These are phyloP conservation scores for Penicillium cosmopolitanum DNA, from an alignment of 495 filamentous ascomycete genomes.

Conservation along the genomic window DNA sequence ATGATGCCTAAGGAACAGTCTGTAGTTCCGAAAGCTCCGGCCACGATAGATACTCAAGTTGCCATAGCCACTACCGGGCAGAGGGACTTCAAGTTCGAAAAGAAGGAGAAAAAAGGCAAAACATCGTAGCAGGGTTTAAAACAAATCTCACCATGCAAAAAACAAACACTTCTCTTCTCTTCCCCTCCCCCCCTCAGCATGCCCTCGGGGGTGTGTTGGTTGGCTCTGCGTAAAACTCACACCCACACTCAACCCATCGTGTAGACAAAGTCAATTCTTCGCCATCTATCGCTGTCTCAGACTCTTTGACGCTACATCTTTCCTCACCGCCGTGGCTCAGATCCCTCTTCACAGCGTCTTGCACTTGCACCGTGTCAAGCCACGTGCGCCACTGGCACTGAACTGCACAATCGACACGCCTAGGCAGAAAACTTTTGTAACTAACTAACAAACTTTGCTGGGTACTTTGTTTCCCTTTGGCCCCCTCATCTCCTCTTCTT, in stretches of 20 bases:
- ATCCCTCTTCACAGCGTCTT: slow-evolving; percentile 7
- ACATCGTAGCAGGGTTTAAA: not conserved
- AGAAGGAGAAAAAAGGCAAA: too few species aligned
- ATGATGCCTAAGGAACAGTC: slow-evolving; percentile 14
- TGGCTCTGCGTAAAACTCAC: not conserved
- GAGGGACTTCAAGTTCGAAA: not conserved
- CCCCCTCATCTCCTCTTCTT: not conserved
- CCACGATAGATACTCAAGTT: slow-evolving; percentile 5
- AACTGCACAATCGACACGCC: not conserved
- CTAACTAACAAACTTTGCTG: not conserved
- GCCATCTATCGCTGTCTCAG: slow-evolving; percentile 3
- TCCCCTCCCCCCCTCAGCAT: not conserved
- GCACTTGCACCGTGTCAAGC: not conserved
- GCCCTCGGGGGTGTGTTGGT: too few species aligned
- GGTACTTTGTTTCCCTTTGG: not conserved
- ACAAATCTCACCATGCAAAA: not conserved
- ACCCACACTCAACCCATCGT: not conserved
- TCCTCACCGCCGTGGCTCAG: slow-evolving; percentile 21
- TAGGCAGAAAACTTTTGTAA: not conserved
- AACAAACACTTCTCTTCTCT: not conserved
- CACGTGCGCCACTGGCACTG: slow-evolving; percentile 3
- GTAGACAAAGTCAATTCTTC: slow-evolving; percentile 27
- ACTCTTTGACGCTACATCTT: slow-evolving; percentile 3
- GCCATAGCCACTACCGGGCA: not conserved
- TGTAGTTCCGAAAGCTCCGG: slow-evolving; percentile 28